Evolutionary conservation across 2,329 filamentous ascomycete genomes (phyloP), one percentile per base, ranked within the genome.

Genomic region (Calycina marina): DNA sequence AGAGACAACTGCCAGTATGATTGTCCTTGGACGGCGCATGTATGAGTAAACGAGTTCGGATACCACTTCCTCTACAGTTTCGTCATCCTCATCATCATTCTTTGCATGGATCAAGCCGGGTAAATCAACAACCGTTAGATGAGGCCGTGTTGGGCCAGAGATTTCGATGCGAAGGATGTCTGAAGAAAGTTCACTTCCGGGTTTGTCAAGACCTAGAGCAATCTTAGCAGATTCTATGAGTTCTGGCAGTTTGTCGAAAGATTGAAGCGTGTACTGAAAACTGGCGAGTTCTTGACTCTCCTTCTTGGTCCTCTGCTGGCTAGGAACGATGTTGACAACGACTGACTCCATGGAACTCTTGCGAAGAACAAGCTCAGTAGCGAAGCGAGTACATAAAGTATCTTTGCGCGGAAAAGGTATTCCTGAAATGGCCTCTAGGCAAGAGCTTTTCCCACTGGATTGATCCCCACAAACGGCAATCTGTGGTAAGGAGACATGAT

Each of bases 41-140:
- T 69, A 69, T 0, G 49, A 47, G 1, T 59, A 42, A 1, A 72
- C 63, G 4, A 74, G 51, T 0, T 59, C 45, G 4, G 52, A 40
- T 4, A 75, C 62, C 2, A 62, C 36, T 2, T 57, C 48, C 2
- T 61, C 58, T 0, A 60, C 57, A 31, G 66, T 65, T 1, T 46
- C 43, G 2, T 49, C 51, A 1, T 59, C 59, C 36, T 69, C 61
- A 1, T 59, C 49, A 16, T 59, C 58, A 11, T 55, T 62, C 4
- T 58, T 52, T 0, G 57, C 56, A 15, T 62, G 56, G 28, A 71
- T 65, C 4, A 75, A 49, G 2, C 69, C 69, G 0, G 69, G 69
- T 2, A 74, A 54, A 44, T 75, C 68, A 3, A 75, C 67, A 18
- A 74, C 56, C 0, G 69, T 74, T 14, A 75, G 53, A 14, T 69